Percentiles rank a stretch among this genome's conserved stretches.
These are phyloP conservation scores for Trichoderma gamsii DNA, from an alignment of 495 filamentous ascomycete species.

Conservation along the genomic window DNA sequence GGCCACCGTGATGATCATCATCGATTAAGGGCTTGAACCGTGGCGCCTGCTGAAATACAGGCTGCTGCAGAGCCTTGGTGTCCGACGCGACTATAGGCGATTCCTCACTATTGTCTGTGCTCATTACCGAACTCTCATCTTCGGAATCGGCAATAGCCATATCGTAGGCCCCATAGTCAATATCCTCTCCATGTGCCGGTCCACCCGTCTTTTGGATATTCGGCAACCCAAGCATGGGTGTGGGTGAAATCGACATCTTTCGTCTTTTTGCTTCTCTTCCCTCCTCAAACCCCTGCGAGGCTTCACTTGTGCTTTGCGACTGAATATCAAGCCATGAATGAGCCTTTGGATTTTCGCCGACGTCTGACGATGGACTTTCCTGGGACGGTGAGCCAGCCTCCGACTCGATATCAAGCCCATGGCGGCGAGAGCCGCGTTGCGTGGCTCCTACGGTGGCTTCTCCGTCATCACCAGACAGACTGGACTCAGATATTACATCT, in stretches of 20 bases:
- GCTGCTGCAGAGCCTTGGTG: conserved; percentile 19
- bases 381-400: not conserved
- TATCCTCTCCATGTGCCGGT: not conserved
- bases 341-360: not conserved
- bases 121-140: conserved; percentile 17
- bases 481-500: conserved; percentile 13
- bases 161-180: not conserved
- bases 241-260: conserved; percentile 10
- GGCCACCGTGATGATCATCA: conserved; percentile 19
- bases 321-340: not conserved
- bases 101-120: conserved; percentile 13
- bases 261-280: conserved; percentile 10
- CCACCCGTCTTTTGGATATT: not conserved
- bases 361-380: not conserved
- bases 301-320: not conserved
- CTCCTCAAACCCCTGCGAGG: not conserved
- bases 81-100: not conserved
- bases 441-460: conserved; percentile 14
- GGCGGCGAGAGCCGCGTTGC: not conserved
- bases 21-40: conserved; percentile 33
- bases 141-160: conserved; percentile 8
- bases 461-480: not conserved
- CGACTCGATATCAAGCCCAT: not conserved
- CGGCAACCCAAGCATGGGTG: not conserved
- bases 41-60: conserved; percentile 32